Conservation (phyloP, 352 stramenopile genomes). For the Globisporangium lucens region DNA sequence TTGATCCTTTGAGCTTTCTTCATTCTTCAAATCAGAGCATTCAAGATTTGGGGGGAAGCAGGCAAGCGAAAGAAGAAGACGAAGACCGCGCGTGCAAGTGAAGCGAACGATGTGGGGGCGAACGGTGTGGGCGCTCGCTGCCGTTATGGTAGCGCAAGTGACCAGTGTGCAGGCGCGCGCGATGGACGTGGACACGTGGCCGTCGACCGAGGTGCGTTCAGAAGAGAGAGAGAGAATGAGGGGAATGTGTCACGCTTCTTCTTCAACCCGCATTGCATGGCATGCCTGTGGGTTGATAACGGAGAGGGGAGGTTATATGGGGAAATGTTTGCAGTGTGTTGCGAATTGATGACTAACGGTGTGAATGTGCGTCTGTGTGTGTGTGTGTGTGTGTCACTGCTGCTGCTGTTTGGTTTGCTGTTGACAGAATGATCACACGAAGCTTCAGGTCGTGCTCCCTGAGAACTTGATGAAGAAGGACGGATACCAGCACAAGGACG, state of each 20-base stretch:
- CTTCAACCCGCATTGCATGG: not conserved
- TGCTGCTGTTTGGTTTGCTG: slow-evolving; percentile 7
- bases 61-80: slow-evolving; percentile 2
- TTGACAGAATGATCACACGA: slow-evolving; percentile 79
- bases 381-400: not conserved
- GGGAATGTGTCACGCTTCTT: not conserved
- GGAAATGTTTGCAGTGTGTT: not conserved
- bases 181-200: slow-evolving; percentile 84
- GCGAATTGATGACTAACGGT: slow-evolving; percentile 10
- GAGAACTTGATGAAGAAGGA: slow-evolving; percentile 88
- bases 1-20: slow-evolving; percentile 3
- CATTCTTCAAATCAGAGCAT: slow-evolving; percentile 10
- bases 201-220: slow-evolving; percentile 64
- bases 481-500: slow-evolving; percentile 96
- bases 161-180: slow-evolving; percentile 27
- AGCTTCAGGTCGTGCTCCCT: slow-evolving; percentile 87
- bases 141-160: slow-evolving; percentile 22
- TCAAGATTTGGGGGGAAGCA: slow-evolving; percentile 12
- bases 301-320: not conserved
- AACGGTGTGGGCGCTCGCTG: slow-evolving; percentile 9
- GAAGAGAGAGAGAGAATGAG: not conserved
- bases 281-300: slow-evolving; percentile 8
- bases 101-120: slow-evolving; percentile 14
- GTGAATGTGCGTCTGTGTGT: not conserved
- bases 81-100: slow-evolving; percentile 10